Percentiles rank a stretch among this genome's conserved stretches.
Conservation (phyloP, 495 filamentous ascomycete species). For the Entonaema liquescens region DNA sequence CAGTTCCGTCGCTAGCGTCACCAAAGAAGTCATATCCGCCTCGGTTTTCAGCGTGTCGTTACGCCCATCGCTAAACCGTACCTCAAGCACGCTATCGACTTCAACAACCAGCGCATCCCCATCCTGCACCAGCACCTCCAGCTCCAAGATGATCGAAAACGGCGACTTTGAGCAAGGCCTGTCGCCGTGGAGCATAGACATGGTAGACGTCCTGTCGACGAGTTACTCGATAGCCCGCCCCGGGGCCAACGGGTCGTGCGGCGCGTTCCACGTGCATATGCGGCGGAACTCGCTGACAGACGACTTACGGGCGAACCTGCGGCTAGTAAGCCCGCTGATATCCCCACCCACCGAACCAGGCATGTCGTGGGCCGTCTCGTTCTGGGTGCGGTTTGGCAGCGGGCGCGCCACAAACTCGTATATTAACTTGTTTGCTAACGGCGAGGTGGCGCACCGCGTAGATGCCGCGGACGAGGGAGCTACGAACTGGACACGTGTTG, state of each 20-base stretch:
- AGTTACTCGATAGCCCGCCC: constrained; percentile 21
- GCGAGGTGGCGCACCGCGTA: constrained; percentile 24
- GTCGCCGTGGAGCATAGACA: constrained; percentile 44
- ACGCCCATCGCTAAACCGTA: background rate
- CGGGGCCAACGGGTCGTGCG: constrained; percentile 38
- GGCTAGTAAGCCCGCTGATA: constrained; percentile 37
- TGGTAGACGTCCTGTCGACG: constrained; percentile 44
- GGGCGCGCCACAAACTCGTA: constrained; percentile 19
- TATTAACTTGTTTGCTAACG: constrained; percentile 35
- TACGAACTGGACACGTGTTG: constrained; percentile 22
- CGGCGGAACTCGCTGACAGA: constrained; percentile 36
- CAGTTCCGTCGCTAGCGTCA: background rate
- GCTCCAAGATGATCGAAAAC: constrained; percentile 33
- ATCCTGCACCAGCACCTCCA: constrained; percentile 2
- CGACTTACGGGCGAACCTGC: constrained; percentile 39
- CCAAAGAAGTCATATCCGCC: background rate
- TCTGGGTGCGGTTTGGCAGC: constrained; percentile 34
- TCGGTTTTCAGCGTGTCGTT: background rate
- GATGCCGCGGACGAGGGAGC: constrained; percentile 10
- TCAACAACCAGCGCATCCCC: background rate
- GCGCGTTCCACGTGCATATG: constrained; percentile 39
- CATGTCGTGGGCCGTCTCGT: constrained; percentile 27
- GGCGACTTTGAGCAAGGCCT: constrained; percentile 44
- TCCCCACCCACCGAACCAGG: constrained; percentile 22
- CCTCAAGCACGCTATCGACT: background rate